Conservation (phyloP, 1,139 yeast species). For the Candida pseudoviswanathii region DNA sequence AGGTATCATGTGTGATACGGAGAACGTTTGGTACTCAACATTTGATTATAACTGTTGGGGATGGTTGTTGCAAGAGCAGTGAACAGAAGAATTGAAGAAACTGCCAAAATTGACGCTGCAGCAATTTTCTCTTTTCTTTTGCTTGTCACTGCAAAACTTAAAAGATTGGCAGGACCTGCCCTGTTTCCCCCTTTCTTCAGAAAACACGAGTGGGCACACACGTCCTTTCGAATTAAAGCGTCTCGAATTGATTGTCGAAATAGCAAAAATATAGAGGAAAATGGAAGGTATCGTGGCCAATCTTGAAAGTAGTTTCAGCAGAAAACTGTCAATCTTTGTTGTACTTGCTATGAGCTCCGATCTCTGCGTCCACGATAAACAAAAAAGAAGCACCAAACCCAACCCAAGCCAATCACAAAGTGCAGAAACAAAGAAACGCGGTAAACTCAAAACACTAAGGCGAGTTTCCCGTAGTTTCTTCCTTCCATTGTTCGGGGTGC, state of each 20-base stretch:
- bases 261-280: background rate
- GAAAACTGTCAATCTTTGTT: conserved; percentile 4
- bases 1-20: background rate
- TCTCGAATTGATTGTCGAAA: background rate
- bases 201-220: background rate
- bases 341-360: conserved; percentile 1
- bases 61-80: too few relatives aligned
- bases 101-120: background rate
- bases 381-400: background rate
- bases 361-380: background rate
- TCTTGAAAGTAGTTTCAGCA: background rate
- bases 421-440: background rate
- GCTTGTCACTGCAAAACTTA: background rate
- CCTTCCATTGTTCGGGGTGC: too few relatives aligned
- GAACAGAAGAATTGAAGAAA: background rate
- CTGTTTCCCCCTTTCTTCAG: background rate
- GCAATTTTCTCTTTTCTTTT: background rate
- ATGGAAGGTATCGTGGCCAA: background rate
- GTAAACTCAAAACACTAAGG: background rate
- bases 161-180: background rate
- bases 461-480: background rate
- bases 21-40: background rate
- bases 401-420: background rate
- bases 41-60: too few relatives aligned
- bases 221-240: background rate